Base-by-base conservation (phyloP, 192 early-diverging fungal genomes). In the Coemansia sp. region DNA sequence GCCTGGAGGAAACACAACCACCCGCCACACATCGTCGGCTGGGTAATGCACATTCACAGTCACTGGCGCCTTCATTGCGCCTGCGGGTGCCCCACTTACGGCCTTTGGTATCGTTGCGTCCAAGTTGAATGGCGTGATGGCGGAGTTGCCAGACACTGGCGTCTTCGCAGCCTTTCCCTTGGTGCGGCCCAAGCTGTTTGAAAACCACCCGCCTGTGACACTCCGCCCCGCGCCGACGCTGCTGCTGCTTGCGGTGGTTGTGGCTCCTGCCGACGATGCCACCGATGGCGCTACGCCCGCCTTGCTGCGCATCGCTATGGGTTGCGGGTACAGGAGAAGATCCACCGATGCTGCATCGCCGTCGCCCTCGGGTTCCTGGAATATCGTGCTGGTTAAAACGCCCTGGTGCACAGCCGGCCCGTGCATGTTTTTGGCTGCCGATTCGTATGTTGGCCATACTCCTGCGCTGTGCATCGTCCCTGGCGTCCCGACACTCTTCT, bases 21-120 rank as follows among this genome's bases (percentile, higher is more conserved):
- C 41, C 53, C 64, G 64, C 65, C 77, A 76, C 5, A n/a, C 45
- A 17, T 66, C 69, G 35, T 70, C 71, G 50, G 54, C 59, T 4
- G 69, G 71, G 48, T 84, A 76, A 13, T 66, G 69, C 29, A 83
- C 74, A n/a, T 70, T 48, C 38, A 83, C 20, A 15, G 63, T 55
- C 38, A 55, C 46, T 41, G 65, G 32, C 17, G 66, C 34, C 22
- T 32, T 22, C 20, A 48, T 48, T 58, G 41, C 40, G 17, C 7
- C n/a, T 32, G 32, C 53, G 35, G 25, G 22, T 43, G 45, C 41
- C 29, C 13, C 8, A 22, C 49, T 13, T 52, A 22, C 49, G 3
- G 3, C 49, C 22, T 13, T 9, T 9, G 49, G 20, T 25, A 25
- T 52, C 13, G 49, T 52, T 25, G 49, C 49, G 22, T 52, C 49